Percentiles rank a stretch among this genome's conserved stretches.
phyloP scores from a whole-genome alignment of 1,284 basidiomycete species.

The Leccinum brunneo-olivaceum region DNA sequence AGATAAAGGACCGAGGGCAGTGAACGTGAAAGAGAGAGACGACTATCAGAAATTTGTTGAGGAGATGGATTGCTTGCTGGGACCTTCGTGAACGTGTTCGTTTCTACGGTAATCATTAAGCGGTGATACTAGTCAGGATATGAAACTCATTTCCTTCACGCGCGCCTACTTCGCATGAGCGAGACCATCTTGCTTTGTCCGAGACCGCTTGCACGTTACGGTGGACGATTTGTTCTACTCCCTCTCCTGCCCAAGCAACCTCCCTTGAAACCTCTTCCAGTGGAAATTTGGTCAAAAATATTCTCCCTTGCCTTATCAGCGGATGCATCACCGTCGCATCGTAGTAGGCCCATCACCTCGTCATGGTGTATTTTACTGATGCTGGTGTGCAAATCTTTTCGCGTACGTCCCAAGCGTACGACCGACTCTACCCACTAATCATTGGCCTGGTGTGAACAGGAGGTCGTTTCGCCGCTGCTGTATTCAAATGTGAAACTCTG shows the following conservation, averaged over 20 bases:
- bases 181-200: constrained; percentile 38
- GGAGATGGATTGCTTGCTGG: constrained; percentile 61
- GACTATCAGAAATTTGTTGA: constrained; percentile 74
- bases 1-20: constrained; percentile 20
- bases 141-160: constrained; percentile 1
- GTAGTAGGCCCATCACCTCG: constrained; percentile 14
- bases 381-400: constrained; percentile 65
- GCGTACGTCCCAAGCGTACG: constrained; percentile 43
- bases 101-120: no score
- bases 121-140: not conserved
- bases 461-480: constrained; percentile 59
- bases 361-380: constrained; percentile 38
- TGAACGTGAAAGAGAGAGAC: constrained; percentile 42
- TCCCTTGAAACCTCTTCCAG: constrained; percentile 50
- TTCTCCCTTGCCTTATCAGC: constrained; percentile 43
- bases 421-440: not conserved
- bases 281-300: constrained; percentile 65
- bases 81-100: no score
- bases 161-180: constrained; percentile 19
- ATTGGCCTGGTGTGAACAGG: no score
- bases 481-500: constrained; percentile 53
- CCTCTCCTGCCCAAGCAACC: constrained; percentile 55
- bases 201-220: constrained; percentile 42
- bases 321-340: constrained; percentile 14
- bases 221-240: constrained; percentile 59